Percentiles rank a stretch among this genome's conserved stretches.
phyloP scores from a whole-genome alignment of 148 eudicot genomes.

The Tetragonia tetragonoides region DNA sequence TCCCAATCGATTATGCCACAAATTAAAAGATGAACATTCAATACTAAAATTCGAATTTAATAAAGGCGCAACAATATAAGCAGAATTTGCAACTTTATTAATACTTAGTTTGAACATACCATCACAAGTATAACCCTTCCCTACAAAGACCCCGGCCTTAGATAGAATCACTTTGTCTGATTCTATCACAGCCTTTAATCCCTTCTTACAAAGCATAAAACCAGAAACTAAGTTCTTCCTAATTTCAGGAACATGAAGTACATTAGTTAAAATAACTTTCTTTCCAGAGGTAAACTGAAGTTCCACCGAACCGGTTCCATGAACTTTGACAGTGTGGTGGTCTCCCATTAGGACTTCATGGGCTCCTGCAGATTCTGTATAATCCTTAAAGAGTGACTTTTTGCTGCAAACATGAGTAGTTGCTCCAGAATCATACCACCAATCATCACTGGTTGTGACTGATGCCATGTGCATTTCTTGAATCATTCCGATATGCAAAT shows the following conservation, averaged over 20 bases:
- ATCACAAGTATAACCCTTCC: constrained; percentile 11
- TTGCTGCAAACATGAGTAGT: constrained; percentile 15
- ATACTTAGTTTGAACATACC: constrained; percentile 15
- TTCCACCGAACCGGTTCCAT: neutral
- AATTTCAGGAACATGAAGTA: constrained; percentile 13
- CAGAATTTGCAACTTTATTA: neutral
- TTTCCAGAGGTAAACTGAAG: constrained; percentile 10
- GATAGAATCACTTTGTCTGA: constrained; percentile 15
- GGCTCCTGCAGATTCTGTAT: neutral
- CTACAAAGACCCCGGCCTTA: neutral
- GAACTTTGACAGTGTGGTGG: neutral
- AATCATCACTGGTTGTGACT: neutral
- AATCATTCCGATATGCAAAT: constrained; percentile 8
- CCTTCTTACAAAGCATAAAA: constrained; percentile 11
- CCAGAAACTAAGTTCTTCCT: constrained; percentile 9
- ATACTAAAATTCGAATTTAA: too few species aligned
- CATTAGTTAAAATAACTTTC: constrained; percentile 4
- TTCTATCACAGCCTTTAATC: constrained; percentile 19
- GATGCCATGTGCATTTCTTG: constrained; percentile 14
- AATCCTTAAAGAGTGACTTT: constrained; percentile 1
- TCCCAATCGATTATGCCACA: neutral
- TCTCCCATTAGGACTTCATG: constrained; percentile 11
- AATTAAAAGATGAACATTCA: neutral
- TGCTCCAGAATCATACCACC: constrained; percentile 24
- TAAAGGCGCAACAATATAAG: neutral